Base-by-base conservation (phyloP, 1,284 basidiomycete genomes). In the Ceratobasidium sp. region DNA sequence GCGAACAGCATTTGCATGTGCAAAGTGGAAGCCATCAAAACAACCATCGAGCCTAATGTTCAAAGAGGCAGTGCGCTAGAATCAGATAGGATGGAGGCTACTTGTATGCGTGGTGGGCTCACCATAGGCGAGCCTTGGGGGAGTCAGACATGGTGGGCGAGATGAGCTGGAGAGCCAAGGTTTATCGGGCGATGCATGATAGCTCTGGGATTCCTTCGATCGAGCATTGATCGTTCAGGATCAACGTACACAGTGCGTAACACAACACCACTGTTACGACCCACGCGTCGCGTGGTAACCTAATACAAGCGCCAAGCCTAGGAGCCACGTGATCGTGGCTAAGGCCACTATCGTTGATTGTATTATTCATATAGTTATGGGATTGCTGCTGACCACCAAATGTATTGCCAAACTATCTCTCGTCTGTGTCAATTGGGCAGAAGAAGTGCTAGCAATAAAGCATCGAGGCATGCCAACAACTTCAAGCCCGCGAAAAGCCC, bases 11-110 rank as follows among this genome's bases (percentile, higher is more conserved):
- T 73, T 73, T 10, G 70, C 70, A 32, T 73, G 72, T 20, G 72
- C 72, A 69, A 71, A 73, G 62, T 73, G 72, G 50, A 71, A 71
- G 47, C 72, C 70, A 35, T 73, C 72, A 49, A 73, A 73, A 42
- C 72, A 73, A n/a, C 72, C 72, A 49, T 73, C 72, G 27, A 73
- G 68, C 72, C 70, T 71, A 43, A 31, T 13, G 17, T 40, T 20
- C 15, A 34, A 35, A 47, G 58, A 13, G 50, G 52, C 38, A 43
- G 47, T 35, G n/a, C 32, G 17, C 22, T 29, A n/a, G 29, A 12
- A 25, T 25, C 10, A 32, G 13, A 13, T 52, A 64, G 10, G n/a
- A 12, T 12, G 22, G 8, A 47, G 8, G 20, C 7, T 20, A 47
- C 13, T 12, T 47, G 20, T 52, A 64, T 52, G 60, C 60, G 47